Percentiles rank a stretch among this genome's conserved stretches.
phyloP scores from a whole-genome alignment of 495 filamentous ascomycete genomes.

The Penicillium chermesinum region DNA sequence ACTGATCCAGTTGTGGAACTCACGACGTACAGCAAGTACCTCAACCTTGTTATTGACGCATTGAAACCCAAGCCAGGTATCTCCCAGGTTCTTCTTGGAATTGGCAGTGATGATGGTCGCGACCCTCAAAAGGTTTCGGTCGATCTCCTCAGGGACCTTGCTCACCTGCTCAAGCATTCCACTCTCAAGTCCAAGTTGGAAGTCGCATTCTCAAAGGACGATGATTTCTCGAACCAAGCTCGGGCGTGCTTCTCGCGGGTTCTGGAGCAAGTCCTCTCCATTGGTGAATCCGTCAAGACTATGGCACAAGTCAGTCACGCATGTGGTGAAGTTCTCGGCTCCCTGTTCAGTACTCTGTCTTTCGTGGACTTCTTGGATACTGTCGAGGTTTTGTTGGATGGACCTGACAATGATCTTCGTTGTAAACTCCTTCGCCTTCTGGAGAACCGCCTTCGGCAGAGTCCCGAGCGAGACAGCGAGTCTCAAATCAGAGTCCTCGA shows the following conservation, averaged over 20 bases:
- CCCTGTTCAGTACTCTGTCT: constrained; percentile 71
- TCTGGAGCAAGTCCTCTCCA: constrained; percentile 59
- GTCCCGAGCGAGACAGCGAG: constrained; percentile 56
- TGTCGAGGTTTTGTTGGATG: constrained; percentile 69
- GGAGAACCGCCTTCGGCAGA: constrained; percentile 64
- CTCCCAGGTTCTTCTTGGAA: constrained; percentile 61
- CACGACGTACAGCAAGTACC: constrained; percentile 59
- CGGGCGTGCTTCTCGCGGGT: constrained; percentile 64
- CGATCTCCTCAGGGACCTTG: constrained; percentile 52
- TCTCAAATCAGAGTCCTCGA: constrained; percentile 66
- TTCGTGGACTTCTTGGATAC: constrained; percentile 80
- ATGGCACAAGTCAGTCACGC: constrained; percentile 58
- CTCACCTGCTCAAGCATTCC: constrained; percentile 42
- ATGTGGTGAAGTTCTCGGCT: constrained; percentile 64
- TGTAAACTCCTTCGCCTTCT: constrained; percentile 76
- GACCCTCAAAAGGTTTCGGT: constrained; percentile 55
- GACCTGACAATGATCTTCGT: constrained; percentile 64
- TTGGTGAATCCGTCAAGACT: constrained; percentile 55
- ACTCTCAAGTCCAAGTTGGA: constrained; percentile 41
- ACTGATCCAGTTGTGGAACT: constrained; percentile 64
- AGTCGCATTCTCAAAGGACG: constrained; percentile 32
- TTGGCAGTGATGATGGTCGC: constrained; percentile 55
- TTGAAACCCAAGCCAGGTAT: constrained; percentile 65
- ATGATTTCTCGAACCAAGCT: constrained; percentile 50
- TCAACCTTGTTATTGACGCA: constrained; percentile 66